Evolutionary conservation across 805 yeast genomes (phyloP).

Genomic region (Groenewaldozyma tartarivorans): DNA sequence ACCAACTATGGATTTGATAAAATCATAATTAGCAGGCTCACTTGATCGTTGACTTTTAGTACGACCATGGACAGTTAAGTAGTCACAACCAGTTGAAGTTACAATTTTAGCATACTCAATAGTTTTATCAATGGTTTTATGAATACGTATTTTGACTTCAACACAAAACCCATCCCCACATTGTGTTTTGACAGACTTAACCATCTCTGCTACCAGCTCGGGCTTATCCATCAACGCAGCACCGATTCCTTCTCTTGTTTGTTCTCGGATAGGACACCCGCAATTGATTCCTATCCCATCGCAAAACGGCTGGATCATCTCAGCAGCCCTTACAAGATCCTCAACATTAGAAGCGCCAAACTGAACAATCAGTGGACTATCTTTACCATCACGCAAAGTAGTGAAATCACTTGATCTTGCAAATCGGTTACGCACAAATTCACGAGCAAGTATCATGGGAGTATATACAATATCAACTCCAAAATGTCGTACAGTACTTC

Average conservation of each 20-base stretch:
- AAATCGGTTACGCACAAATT: slow-evolving; percentile 72
- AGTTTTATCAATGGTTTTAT: slow-evolving; percentile 61
- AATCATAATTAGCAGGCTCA: slow-evolving; percentile 72
- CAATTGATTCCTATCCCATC: slow-evolving; percentile 95
- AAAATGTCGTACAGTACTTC: slow-evolving; percentile 68
- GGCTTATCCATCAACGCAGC: slow-evolving; percentile 87
- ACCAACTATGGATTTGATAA: slow-evolving; percentile 56
- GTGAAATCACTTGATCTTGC: slow-evolving; percentile 83
- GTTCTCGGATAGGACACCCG: slow-evolving; percentile 96
- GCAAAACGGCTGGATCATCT: slow-evolving; percentile 80
- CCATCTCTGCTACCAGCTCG: slow-evolving; percentile 75
- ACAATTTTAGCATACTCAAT: slow-evolving; percentile 59
- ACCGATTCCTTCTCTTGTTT: slow-evolving; percentile 91
- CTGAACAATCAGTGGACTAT: slow-evolving; percentile 73
- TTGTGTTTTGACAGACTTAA: slow-evolving; percentile 64
- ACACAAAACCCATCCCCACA: slow-evolving; percentile 66
- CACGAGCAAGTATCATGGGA: slow-evolving; percentile 95
- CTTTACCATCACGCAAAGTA: slow-evolving; percentile 44
- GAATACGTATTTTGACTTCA: slow-evolving; percentile 90
- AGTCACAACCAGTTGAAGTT: slow-evolving; percentile 85
- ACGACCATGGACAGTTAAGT: slow-evolving; percentile 90
- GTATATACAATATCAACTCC: slow-evolving; percentile 78
- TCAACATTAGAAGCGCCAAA: slow-evolving; percentile 80
- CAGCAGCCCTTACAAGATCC: slow-evolving; percentile 74
- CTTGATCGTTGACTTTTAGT: slow-evolving; percentile 78